phyloP scores from a whole-genome alignment of 306 rosid species.

The Malus orientalis region DNA sequence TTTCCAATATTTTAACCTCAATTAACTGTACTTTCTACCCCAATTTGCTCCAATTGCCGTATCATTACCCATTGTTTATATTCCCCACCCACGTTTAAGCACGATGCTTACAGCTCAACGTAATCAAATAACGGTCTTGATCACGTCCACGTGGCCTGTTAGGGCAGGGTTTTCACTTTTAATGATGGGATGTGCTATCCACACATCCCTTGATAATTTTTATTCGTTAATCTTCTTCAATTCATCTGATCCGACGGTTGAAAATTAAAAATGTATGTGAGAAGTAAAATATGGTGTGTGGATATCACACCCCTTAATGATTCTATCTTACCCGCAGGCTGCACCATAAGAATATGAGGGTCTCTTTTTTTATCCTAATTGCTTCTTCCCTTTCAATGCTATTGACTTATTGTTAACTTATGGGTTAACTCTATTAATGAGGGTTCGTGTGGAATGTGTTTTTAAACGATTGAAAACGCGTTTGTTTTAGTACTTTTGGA shows the following conservation, averaged over 20 bases:
- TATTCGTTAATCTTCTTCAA: too few relatives aligned
- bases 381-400: too few relatives aligned
- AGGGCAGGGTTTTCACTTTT: slow-evolving; percentile 24
- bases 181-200: not conserved
- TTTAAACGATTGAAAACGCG: too few relatives aligned
- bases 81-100: slow-evolving; percentile 76
- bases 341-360: too few relatives aligned
- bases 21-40: slow-evolving; percentile 44
- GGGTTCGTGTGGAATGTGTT: accelerated
- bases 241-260: too few relatives aligned
- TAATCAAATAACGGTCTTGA: slow-evolving; percentile 23
- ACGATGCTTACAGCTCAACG: slow-evolving; percentile 89
- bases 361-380: too few relatives aligned
- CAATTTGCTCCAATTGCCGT: slow-evolving; percentile 13
- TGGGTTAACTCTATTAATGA: not conserved
- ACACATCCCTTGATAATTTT: too few relatives aligned
- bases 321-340: slow-evolving; percentile 23
- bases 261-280: too few relatives aligned
- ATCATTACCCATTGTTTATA: slow-evolving; percentile 43
- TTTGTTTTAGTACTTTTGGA: too few relatives aligned
- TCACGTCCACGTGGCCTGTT: slow-evolving; percentile 50
- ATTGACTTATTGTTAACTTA: too few relatives aligned
- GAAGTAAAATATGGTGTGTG: too few relatives aligned
- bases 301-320: not conserved
- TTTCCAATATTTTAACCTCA: slow-evolving; percentile 24